These are phyloP conservation scores for Fusarium verticillioides DNA, from an alignment of 2,329 filamentous ascomycete species.

Conservation along the genomic window DNA sequence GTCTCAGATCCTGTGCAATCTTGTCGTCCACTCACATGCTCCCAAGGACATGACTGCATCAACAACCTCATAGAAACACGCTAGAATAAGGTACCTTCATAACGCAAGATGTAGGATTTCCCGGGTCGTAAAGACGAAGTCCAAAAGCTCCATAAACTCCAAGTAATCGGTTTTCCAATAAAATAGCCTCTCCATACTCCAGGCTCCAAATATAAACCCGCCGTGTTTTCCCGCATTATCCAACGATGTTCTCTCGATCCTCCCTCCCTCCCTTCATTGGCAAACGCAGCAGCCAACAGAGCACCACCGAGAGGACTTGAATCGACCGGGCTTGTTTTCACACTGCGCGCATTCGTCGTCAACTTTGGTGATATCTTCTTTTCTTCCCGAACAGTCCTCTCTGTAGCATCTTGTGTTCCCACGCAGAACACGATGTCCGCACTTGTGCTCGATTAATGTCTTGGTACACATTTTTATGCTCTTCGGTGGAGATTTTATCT, in stretches of 20 bases:
- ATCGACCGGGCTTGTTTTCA: conserved; percentile 43
- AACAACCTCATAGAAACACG: not conserved
- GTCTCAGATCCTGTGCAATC: conserved; percentile 20
- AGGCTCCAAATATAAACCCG: conserved; percentile 10
- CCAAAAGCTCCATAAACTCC: not conserved
- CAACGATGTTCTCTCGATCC: not conserved
- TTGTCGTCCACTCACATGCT: not conserved
- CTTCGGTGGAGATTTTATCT: not conserved
- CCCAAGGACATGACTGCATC: not conserved
- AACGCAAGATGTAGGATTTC: not conserved
- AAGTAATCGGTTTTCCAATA: not conserved
- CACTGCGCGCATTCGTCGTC: conserved; percentile 51
- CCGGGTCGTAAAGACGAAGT: not conserved
- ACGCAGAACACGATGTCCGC: conserved; percentile 50
- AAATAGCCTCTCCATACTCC: conserved; percentile 13
- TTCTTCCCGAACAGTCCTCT: conserved; percentile 46
- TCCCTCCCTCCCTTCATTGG: conserved; percentile 28
- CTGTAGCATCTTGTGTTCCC: conserved; percentile 52
- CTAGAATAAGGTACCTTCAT: not conserved
- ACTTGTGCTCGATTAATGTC: conserved; percentile 50
- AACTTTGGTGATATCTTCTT: conserved; percentile 47
- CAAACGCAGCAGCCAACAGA: conserved; percentile 50
- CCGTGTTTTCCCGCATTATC: conserved; percentile 13
- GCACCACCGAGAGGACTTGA: conserved; percentile 52
- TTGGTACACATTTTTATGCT: conserved; percentile 49